These are phyloP conservation scores for Mortierella sp. DNA, from an alignment of 371 early-diverging fungal genomes.

Conservation along the genomic window DNA sequence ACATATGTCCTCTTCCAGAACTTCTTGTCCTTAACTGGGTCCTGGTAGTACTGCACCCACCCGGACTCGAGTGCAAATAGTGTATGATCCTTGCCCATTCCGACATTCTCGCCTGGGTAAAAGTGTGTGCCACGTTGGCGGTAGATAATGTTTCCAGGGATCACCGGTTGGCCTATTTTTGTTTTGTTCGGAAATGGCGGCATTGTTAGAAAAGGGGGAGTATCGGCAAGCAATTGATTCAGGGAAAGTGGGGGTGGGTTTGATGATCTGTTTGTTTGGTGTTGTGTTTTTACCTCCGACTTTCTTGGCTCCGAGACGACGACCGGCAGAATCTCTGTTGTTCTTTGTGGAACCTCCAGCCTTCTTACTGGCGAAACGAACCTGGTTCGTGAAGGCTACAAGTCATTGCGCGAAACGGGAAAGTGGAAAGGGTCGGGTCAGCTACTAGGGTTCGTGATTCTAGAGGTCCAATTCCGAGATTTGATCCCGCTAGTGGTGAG, in stretches of 20 bases:
- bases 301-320: slow-evolving; percentile 94
- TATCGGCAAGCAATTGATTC: not conserved
- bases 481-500: too few species aligned
- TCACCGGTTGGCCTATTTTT: slow-evolving; percentile 70
- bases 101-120: slow-evolving; percentile 92
- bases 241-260: not conserved
- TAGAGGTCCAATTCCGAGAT: not conserved
- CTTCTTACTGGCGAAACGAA: slow-evolving; percentile 94
- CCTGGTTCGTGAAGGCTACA: slow-evolving; percentile 65
- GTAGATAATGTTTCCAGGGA: slow-evolving; percentile 93
- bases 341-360: slow-evolving; percentile 94
- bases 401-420: not conserved
- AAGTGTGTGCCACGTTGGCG: slow-evolving; percentile 95
- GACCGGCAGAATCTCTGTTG: slow-evolving; percentile 95
- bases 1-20: slow-evolving; percentile 80
- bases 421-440: not conserved
- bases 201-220: not conserved
- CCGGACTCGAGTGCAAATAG: slow-evolving; percentile 87
- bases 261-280: too few species aligned
- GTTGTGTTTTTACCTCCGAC: slow-evolving; percentile 71
- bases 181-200: too few species aligned
- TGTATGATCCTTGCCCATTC: slow-evolving; percentile 94
- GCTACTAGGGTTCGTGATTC: not conserved
- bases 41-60: slow-evolving; percentile 89
- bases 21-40: slow-evolving; percentile 72